Percentiles rank a stretch among this genome's conserved stretches.
These are phyloP conservation scores for Naganishia sp. DNA, from an alignment of 1,284 basidiomycete species.

Conservation along the genomic window DNA sequence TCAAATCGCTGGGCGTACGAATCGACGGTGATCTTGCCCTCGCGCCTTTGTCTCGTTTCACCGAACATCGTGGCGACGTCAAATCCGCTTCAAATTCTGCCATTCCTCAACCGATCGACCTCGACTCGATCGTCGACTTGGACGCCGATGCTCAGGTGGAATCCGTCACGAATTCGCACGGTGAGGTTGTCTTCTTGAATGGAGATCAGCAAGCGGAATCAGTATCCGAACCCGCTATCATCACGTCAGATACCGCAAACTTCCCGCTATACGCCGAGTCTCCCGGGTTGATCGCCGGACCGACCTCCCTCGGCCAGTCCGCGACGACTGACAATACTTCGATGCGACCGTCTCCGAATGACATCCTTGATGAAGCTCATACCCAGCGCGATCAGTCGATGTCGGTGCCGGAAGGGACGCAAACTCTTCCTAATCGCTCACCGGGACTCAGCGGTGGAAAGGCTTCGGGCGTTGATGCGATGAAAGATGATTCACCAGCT, in stretches of 20 bases:
- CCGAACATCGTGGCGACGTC: conserved; percentile 19
- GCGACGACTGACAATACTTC: neutral
- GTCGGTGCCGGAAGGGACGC: conserved; percentile 1
- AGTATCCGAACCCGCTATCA: neutral
- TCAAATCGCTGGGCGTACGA: conserved; percentile 29
- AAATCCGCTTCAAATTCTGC: conserved; percentile 1
- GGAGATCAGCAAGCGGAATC: neutral
- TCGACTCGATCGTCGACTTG: conserved; percentile 22
- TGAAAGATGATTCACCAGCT: neutral
- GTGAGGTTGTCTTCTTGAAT: neutral
- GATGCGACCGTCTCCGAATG: neutral
- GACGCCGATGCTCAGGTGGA: neutral
- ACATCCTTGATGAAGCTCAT: neutral
- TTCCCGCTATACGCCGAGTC: conserved; percentile 3
- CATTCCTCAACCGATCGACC: conserved; percentile 6
- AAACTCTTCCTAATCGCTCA: neutral
- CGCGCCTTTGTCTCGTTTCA: conserved; percentile 16
- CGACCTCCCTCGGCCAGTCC: neutral
- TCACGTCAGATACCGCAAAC: neutral
- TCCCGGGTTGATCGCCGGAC: neutral
- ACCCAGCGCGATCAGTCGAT: neutral
- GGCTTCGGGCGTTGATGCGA: neutral
- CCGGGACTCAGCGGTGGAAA: no score
- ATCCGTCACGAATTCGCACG: neutral
- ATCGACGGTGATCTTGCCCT: conserved; percentile 21